Conservation (phyloP, 202 grass and related monocot genomes). For the Digitaria exilis region DNA sequence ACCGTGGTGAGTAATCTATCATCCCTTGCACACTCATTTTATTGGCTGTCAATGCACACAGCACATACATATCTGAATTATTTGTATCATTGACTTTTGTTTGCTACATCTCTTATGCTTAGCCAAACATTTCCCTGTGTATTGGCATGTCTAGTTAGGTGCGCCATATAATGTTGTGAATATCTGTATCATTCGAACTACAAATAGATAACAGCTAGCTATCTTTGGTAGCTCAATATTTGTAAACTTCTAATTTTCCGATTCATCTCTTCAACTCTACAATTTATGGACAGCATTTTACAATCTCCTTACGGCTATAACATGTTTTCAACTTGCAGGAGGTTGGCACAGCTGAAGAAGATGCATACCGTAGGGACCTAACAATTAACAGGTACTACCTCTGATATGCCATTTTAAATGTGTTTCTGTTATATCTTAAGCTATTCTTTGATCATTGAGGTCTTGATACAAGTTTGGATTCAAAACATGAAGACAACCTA, state of each 20-base stretch:
- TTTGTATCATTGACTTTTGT: slow-evolving; percentile 20
- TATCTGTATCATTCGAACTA: slow-evolving; percentile 1
- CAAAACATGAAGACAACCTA: not conserved
- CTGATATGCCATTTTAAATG: slow-evolving; percentile 14
- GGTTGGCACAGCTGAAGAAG: slow-evolving; percentile 82
- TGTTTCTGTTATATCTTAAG: too few relatives aligned
- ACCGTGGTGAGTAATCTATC: slow-evolving; percentile 59
- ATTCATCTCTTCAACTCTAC: slow-evolving; percentile 13
- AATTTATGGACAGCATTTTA: not conserved
- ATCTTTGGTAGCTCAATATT: slow-evolving; percentile 13
- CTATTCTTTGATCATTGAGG: not conserved
- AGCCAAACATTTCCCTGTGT: not conserved
- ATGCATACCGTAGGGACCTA: slow-evolving; percentile 89
- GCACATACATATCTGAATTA: slow-evolving; percentile 3
- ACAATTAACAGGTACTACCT: slow-evolving; percentile 88
- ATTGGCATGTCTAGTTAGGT: slow-evolving; percentile 14
- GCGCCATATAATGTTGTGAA: not conserved
- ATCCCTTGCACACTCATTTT: slow-evolving; percentile 32
- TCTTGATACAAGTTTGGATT: slow-evolving; percentile 17
- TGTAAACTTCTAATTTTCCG: slow-evolving; percentile 27
- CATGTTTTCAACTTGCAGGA: slow-evolving; percentile 53
- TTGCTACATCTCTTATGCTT: not conserved
- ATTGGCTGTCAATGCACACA: slow-evolving; percentile 2
- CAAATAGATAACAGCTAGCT: not conserved
- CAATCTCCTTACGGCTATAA: slow-evolving; percentile 7